Conservation (phyloP, 2,329 filamentous ascomycete species). For the Aspergillus puulaauensis region DNA sequence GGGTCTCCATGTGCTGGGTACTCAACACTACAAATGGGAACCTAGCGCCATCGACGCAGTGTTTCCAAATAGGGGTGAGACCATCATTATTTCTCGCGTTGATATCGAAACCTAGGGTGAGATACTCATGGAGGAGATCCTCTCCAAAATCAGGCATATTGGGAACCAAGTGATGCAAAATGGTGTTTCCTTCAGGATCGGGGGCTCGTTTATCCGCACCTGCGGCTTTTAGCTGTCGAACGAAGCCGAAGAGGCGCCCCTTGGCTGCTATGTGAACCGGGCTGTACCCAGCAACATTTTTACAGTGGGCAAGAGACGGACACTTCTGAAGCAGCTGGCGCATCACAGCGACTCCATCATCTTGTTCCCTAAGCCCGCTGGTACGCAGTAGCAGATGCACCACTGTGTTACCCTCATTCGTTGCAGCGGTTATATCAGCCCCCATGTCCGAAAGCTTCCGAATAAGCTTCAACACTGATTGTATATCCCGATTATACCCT, state of each 20-base stretch:
- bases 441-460: neutral
- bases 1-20: neutral
- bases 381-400: neutral
- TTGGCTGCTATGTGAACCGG: neutral
- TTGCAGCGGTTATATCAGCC: neutral
- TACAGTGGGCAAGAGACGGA: neutral
- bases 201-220: neutral
- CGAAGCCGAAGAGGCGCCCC: neutral
- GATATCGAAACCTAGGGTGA: neutral
- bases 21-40: too few relatives aligned
- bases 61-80: conserved; percentile 16
- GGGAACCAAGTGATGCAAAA: neutral
- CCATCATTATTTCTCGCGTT: conserved; percentile 8
- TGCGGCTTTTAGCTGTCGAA: neutral
- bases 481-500: neutral
- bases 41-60: neutral
- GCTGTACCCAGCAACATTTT: neutral
- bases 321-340: neutral
- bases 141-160: neutral
- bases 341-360: neutral
- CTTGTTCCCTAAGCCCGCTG: neutral
- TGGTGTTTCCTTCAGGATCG: conserved; percentile 13
- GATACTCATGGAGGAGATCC: neutral
- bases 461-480: neutral
- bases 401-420: neutral